phyloP scores from a whole-genome alignment of 2,329 filamentous ascomycete species.

The Cladosporium sphaerospermum region DNA sequence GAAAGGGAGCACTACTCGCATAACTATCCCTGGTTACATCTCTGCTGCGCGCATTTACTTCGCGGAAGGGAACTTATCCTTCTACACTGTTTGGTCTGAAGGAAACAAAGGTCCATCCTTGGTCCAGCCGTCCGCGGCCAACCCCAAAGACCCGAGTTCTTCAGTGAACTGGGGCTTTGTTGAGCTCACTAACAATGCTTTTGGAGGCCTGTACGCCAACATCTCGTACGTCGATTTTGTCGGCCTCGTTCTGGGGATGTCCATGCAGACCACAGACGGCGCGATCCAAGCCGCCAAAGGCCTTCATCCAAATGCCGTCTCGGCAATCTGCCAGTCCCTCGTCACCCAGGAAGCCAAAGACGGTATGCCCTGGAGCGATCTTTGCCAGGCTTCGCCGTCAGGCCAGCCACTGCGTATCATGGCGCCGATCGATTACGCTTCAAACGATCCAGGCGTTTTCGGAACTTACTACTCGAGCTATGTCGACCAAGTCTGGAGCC shows the following conservation, averaged over 20 bases:
- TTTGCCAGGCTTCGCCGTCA: conserved; percentile 42
- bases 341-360: conserved; percentile 50
- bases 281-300: conserved; percentile 51
- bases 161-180: conserved; percentile 39
- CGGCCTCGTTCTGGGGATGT: conserved; percentile 47
- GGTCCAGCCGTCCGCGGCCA: conserved; percentile 45
- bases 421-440: conserved; percentile 38
- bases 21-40: conserved; percentile 39
- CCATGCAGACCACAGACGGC: conserved; percentile 45
- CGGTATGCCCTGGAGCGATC: conserved; percentile 55
- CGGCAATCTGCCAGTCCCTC: conserved; percentile 49
- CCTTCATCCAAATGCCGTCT: conserved; percentile 51
- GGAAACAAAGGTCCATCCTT: conserved; percentile 30
- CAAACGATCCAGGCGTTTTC: conserved; percentile 40
- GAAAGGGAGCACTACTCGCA: conserved; percentile 32
- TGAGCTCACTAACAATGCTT: conserved; percentile 43
- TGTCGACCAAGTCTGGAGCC: conserved; percentile 46
- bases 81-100: conserved; percentile 35
- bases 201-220: conserved; percentile 38
- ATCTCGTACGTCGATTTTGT: conserved; percentile 29
- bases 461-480: conserved; percentile 46
- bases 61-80: conserved; percentile 37
- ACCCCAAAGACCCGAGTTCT: conserved; percentile 35
- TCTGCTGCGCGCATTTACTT: conserved; percentile 43
- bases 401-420: conserved; percentile 35